Base-by-base conservation (phyloP, 164 flowering plant species). In the Vitis rotundifolia region DNA sequence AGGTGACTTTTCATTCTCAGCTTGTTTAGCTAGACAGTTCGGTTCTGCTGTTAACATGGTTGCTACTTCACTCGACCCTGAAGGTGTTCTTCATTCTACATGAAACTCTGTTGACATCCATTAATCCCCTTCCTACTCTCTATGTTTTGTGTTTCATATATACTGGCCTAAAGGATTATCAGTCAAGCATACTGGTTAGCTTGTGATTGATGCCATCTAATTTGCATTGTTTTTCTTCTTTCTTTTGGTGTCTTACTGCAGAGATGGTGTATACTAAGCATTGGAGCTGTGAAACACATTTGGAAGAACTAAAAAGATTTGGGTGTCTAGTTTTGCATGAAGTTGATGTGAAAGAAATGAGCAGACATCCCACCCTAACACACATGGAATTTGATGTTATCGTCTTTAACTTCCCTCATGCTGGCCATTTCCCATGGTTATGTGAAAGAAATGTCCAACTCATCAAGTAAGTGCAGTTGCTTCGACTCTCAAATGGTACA, bases 381-480 rank as follows among this genome's bases (percentile, higher is more conserved):
- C n/a, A 49, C 9, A 72, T 66, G 60, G 37, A 58, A 16, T 85
- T 85, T 59, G 87, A 87, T 50, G 22, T 71, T 11, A 82, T 87
- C 11, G 63, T 87, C 71, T 85, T 72, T 76, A 87, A 87, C 69
- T 85, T 87, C 61, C 90, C 90, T 18, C 88, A 83, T 66, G 85
- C 85, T 1, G 88, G 86, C 8, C 76, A 76, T 55, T 29, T 1
- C 11, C 60, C 6, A 9, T 0, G 8, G 9, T 31, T 31, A 31
- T 3, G 44, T 31, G 85, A 83, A 67, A 55, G 59, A 1, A 49
- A 68, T 11, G 0, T 0, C 3, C 0, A 0, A 10, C 78, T 63
- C 15, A 81, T 84, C 57, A 8, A 28, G 87, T 81, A 64, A 75
- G 78, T 31, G 44, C 44, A 31, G 44, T 0, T 31, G 7, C 8